These are phyloP conservation scores for Solanum aculeatissimum DNA, from an alignment of 305 asterid species.

Conservation along the genomic window DNA sequence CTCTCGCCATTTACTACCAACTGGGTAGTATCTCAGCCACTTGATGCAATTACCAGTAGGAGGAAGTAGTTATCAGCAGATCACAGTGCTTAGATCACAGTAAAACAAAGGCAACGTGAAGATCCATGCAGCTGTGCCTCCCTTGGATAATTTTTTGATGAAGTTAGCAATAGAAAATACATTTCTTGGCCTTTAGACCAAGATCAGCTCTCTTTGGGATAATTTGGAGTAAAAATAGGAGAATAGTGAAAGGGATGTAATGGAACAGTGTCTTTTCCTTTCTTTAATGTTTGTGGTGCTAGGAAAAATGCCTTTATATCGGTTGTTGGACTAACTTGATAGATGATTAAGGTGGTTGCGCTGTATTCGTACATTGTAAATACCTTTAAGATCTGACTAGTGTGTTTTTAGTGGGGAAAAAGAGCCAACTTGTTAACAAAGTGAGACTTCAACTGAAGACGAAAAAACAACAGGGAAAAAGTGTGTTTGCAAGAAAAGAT, in stretches of 20 bases:
- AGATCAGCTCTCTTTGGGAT: background rate
- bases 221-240: background rate
- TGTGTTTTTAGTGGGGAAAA: background rate
- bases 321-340: background rate
- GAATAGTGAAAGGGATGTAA: background rate
- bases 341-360: background rate
- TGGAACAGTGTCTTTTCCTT: background rate
- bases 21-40: background rate
- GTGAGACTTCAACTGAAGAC: background rate
- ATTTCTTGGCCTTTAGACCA: background rate
- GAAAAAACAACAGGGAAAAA: background rate
- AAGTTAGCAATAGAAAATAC: background rate
- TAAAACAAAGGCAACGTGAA: background rate
- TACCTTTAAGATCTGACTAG: background rate
- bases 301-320: background rate
- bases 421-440: background rate
- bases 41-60: background rate
- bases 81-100: background rate
- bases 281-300: background rate
- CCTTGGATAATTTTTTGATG: background rate
- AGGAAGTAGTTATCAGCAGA: background rate
- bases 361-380: background rate
- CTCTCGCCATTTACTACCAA: background rate
- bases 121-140: background rate
- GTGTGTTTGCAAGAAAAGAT: background rate